Percentiles rank a stretch among this genome's conserved stretches.
Conservation (phyloP, 1,284 basidiomycete genomes). For the Naganishia cerealis region DNA sequence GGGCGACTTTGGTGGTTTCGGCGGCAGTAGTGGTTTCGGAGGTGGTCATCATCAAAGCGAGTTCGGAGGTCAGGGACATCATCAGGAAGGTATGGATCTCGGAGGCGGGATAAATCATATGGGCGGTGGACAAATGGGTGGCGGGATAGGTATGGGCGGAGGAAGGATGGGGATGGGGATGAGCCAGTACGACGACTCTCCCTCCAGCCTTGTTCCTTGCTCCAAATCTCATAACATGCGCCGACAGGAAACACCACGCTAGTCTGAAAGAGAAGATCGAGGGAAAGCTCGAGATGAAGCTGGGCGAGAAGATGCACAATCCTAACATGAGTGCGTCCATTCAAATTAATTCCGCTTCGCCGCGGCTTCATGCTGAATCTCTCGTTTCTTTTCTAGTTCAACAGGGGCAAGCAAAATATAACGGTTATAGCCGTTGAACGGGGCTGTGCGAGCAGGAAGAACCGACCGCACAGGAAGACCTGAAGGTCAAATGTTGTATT, state of each 20-base stretch:
- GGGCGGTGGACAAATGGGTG: not conserved
- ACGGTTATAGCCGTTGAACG: not conserved
- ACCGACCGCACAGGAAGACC: not conserved
- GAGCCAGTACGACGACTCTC: not conserved
- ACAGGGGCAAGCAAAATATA: slow-evolving; percentile 11
- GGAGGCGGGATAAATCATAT: not conserved
- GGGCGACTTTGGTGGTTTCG: slow-evolving; percentile 4
- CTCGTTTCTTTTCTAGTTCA: not conserved
- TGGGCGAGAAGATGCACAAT: slow-evolving; percentile 5
- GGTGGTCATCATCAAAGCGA: no score
- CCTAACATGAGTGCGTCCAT: not conserved
- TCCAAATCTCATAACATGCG: not conserved
- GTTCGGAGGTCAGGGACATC: no score
- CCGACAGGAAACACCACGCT: slow-evolving; percentile 15
- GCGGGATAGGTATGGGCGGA: not conserved
- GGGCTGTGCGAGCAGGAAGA: not conserved
- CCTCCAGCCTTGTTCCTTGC: not conserved
- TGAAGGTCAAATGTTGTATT: not conserved
- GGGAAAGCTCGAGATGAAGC: slow-evolving; percentile 13
- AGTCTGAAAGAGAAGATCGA: slow-evolving; percentile 10
- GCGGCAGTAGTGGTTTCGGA: not conserved
- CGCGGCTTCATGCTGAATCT: not conserved
- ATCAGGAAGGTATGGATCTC: no score
- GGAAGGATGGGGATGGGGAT: not conserved
- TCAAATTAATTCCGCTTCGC: not conserved